phyloP scores from a whole-genome alignment of 139 green algal genomes.

The Raphidocelis subcapitata region DNA sequence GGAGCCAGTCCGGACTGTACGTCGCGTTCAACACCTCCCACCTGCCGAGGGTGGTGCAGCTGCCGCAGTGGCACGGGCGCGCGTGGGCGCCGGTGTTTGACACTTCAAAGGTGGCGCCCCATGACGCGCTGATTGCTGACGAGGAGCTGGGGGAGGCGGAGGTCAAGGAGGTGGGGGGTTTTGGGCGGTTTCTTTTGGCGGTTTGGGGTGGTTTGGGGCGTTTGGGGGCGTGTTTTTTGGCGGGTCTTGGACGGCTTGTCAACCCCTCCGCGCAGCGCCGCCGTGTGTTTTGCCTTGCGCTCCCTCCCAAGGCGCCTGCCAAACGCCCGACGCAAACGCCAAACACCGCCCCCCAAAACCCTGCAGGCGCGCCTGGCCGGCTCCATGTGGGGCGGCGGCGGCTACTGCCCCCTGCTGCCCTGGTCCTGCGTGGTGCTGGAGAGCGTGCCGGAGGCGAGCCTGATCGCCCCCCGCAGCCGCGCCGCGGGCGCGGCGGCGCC shows the following conservation, averaged over 20 bases:
- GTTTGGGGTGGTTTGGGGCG: neutral
- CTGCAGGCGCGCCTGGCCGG: conserved; percentile 26
- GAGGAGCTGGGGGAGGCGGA: conserved; percentile 33
- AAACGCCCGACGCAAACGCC: too few relatives aligned
- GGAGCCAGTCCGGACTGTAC: conserved; percentile 46
- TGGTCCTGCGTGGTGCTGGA: conserved; percentile 79
- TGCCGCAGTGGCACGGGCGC: conserved; percentile 50
- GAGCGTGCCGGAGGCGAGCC: conserved; percentile 31
- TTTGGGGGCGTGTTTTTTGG: too few relatives aligned
- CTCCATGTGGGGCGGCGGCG: conserved; percentile 68
- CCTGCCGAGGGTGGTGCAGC: conserved; percentile 17
- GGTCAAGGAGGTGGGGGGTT: conserved; percentile 1
- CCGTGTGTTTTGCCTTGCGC: too few relatives aligned
- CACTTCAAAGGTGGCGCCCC: conserved; percentile 60
- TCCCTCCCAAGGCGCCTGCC: too few relatives aligned
- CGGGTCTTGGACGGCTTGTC: too few relatives aligned
- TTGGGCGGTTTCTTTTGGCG: neutral
- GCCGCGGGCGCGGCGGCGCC: too few relatives aligned
- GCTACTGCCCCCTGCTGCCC: conserved; percentile 76
- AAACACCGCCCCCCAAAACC: too few relatives aligned
- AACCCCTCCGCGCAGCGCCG: too few relatives aligned
- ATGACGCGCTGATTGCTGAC: conserved; percentile 78
- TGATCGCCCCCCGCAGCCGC: too few relatives aligned
- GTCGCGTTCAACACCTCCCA: conserved; percentile 78
- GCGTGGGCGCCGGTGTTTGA: conserved; percentile 59